phyloP scores from a whole-genome alignment of 371 early-diverging fungal species.

The Mycotypha africana region DNA sequence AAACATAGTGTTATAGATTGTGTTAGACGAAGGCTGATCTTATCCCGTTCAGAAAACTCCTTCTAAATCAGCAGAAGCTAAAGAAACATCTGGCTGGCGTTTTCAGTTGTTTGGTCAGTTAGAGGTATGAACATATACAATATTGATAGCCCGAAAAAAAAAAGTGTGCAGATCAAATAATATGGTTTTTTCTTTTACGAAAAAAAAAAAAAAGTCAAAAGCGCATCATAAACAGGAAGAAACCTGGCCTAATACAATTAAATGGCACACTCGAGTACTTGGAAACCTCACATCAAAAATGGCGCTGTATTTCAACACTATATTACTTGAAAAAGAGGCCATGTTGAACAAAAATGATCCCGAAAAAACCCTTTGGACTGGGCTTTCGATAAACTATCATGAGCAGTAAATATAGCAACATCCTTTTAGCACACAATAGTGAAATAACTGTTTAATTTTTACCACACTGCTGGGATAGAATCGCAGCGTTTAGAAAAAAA shows the following conservation, averaged over 20 bases:
- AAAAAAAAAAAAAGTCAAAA: slow-evolving; percentile 8
- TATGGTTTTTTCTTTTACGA: not conserved
- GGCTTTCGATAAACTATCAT: slow-evolving; percentile 48
- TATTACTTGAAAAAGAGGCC: slow-evolving; percentile 49
- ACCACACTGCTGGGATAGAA: too few species aligned
- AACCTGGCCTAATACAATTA: slow-evolving; percentile 46
- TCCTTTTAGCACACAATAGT: too few species aligned
- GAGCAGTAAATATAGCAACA: slow-evolving; percentile 49
- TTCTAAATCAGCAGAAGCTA: slow-evolving; percentile 15
- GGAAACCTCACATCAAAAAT: slow-evolving; percentile 55
- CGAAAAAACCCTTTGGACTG: slow-evolving; percentile 51
- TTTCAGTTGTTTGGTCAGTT: slow-evolving; percentile 24
- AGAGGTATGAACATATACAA: slow-evolving; percentile 10
- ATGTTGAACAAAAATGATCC: slow-evolving; percentile 47
- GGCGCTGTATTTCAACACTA: slow-evolving; percentile 58
- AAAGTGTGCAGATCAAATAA: too few species aligned
- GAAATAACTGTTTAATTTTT: too few species aligned
- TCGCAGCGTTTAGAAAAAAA: slow-evolving; percentile 47
- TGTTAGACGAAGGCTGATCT: too few species aligned
- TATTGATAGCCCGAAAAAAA: not conserved
- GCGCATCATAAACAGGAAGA: slow-evolving; percentile 25
- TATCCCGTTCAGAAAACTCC: slow-evolving; percentile 20
- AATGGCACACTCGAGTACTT: slow-evolving; percentile 52
- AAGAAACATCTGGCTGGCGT: slow-evolving; percentile 34
- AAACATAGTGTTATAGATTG: too few species aligned